A percentile compares a stretch with the other conserved stretches of the same genome.
These are phyloP conservation scores for Chamaenerion angustifolium DNA, from an alignment of 345 rosid genomes.

Conservation along the genomic window DNA sequence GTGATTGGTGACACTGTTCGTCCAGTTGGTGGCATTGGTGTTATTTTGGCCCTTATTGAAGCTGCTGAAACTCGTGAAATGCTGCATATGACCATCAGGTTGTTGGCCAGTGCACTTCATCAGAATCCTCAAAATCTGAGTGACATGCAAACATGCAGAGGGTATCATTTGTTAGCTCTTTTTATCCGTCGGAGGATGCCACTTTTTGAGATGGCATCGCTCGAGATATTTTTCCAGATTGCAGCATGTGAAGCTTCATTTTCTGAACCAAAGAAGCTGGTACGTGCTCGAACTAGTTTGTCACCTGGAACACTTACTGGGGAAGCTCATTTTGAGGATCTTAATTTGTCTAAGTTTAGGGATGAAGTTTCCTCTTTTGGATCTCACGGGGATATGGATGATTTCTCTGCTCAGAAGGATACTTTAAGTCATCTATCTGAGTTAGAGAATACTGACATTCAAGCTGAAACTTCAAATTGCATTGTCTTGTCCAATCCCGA, in stretches of 20 bases:
- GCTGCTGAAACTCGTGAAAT: conserved; percentile 88
- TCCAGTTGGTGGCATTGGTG: conserved; percentile 82
- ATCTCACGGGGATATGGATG: conserved; percentile 92
- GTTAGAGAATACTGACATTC: conserved; percentile 69
- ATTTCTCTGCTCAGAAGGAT: conserved; percentile 82
- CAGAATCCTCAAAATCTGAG: conserved; percentile 91
- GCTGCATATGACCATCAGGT: conserved; percentile 90
- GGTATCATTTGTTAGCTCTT: conserved; percentile 90
- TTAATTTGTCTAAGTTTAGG: conserved; percentile 59
- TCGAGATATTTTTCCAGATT: conserved; percentile 90
- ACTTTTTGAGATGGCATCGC: conserved; percentile 87
- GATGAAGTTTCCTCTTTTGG: conserved; percentile 82
- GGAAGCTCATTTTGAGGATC: conserved; percentile 70
- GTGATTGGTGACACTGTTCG: conserved; percentile 85
- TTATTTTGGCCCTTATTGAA: conserved; percentile 85
- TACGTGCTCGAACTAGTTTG: conserved; percentile 20
- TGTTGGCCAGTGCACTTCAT: conserved; percentile 89
- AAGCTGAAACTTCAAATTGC: conserved; percentile 87
- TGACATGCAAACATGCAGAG: conserved; percentile 94
- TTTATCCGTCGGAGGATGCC: conserved; percentile 83
- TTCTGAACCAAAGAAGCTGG: conserved; percentile 79
- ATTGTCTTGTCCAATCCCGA: conserved; percentile 91
- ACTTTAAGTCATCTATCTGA: conserved; percentile 87
- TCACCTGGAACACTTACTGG: conserved; percentile 40
- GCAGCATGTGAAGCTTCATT: conserved; percentile 99